Conservation (phyloP, 208 protist species). For the Crithidia fasciculata region DNA sequence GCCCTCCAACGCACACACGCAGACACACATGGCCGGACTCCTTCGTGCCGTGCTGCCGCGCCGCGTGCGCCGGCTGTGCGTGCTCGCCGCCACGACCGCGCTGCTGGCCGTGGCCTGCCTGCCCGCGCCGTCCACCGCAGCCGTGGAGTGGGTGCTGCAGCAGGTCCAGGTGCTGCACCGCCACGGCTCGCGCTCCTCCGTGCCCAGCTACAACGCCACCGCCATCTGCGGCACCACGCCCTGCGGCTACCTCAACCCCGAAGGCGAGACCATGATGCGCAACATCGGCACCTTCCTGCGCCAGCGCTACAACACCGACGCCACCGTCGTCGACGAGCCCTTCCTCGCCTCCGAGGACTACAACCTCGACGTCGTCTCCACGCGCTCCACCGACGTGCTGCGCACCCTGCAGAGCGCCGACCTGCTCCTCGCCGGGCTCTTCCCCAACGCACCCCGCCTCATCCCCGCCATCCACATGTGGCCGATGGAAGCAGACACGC, state of each 20-base stretch:
- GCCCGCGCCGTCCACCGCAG: constrained; percentile 14
- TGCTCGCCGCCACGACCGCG: constrained; percentile 9
- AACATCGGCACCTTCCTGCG: constrained; percentile 50
- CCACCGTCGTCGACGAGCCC: constrained; percentile 16
- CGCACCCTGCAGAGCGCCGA: constrained; percentile 60
- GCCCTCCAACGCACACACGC: too few relatives aligned
- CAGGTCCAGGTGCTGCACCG: constrained; percentile 55
- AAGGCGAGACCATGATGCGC: constrained; percentile 42
- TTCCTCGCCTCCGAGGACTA: constrained; percentile 41
- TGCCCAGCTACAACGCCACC: constrained; percentile 24
- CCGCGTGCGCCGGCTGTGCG: constrained; percentile 13
- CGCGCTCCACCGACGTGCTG: constrained; percentile 49
- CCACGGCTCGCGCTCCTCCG: constrained; percentile 44
- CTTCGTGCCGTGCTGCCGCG: not conserved
- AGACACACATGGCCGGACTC: too few relatives aligned
- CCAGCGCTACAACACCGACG: constrained; percentile 36
- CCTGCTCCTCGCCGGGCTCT: constrained; percentile 41
- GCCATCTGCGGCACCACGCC: constrained; percentile 40
- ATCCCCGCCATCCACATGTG: constrained; percentile 62
- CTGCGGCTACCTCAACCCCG: constrained; percentile 47
- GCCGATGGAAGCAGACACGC: too few relatives aligned
- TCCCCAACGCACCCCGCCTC: constrained; percentile 28
- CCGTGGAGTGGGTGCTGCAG: constrained; percentile 22
- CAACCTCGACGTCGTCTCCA: constrained; percentile 45
- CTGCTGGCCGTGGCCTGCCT: constrained; percentile 16